Percentiles rank a stretch among this genome's conserved stretches.
Evolutionary conservation across 768 basidiomycete species (phyloP).

Genomic region (Xerocomellus amylosporus): DNA sequence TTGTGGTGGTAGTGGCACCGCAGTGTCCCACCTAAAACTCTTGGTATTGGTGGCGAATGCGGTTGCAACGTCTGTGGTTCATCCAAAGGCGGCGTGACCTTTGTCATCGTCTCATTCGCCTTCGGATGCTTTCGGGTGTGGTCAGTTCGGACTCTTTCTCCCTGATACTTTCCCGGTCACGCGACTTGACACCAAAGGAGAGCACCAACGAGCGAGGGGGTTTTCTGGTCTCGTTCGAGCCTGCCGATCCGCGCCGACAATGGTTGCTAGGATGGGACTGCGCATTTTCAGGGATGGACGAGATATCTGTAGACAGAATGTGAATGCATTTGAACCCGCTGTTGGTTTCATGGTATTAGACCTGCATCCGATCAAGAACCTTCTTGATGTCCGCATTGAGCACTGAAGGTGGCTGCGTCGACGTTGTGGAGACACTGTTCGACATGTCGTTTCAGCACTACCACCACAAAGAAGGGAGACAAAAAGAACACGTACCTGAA

Average conservation of each 20-base stretch:
- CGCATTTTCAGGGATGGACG: constrained; percentile 57
- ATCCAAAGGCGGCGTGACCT: constrained; percentile 19
- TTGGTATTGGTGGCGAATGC: constrained; percentile 72
- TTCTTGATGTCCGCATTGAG: constrained; percentile 83
- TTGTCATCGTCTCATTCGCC: constrained; percentile 21
- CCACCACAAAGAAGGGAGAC: constrained; percentile 1
- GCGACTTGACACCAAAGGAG: constrained; percentile 67
- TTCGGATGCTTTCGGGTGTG: constrained; percentile 38
- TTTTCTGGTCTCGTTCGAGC: constrained; percentile 50
- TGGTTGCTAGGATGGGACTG: constrained; percentile 34
- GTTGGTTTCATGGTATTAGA: constrained; percentile 88
- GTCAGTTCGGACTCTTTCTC: constrained; percentile 42
- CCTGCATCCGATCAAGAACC: constrained; percentile 92
- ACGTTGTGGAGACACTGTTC: constrained; percentile 87
- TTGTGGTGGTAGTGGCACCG: constrained; percentile 19
- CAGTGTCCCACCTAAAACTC: constrained; percentile 49
- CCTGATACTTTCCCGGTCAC: constrained; percentile 43
- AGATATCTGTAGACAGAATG: constrained; percentile 87
- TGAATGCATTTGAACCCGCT: constrained; percentile 96
- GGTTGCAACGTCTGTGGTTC: constrained; percentile 39
- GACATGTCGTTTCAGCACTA: neutral
- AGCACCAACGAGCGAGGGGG: constrained; percentile 58
- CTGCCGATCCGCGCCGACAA: constrained; percentile 44
- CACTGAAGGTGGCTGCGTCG: constrained; percentile 76
- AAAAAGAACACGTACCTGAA: constrained; percentile 61